A percentile compares a stretch with the other conserved stretches of the same genome.
These are phyloP conservation scores for Cercospora nicotianae DNA, from an alignment of 2,329 filamentous ascomycete genomes.

Conservation along the genomic window DNA sequence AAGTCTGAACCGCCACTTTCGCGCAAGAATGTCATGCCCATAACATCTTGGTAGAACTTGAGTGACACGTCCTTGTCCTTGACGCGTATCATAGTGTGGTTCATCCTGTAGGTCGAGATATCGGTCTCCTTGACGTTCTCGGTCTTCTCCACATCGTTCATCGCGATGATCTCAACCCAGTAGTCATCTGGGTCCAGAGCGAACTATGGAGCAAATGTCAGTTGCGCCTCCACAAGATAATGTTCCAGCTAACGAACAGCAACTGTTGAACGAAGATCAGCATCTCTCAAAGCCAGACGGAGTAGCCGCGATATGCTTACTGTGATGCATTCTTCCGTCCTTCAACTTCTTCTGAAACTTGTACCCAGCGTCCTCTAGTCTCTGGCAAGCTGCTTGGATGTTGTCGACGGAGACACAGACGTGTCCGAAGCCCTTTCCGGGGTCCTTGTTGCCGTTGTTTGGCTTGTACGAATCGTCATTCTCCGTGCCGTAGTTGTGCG, in stretches of 20 bases:
- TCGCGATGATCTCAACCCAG: conserved; percentile 75
- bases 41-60: conserved; percentile 65
- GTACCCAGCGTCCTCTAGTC: conserved; percentile 87
- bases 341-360: conserved; percentile 92
- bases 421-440: conserved; percentile 79
- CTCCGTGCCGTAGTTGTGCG: conserved; percentile 85
- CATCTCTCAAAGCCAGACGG: not conserved
- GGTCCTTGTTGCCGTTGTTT: conserved; percentile 89
- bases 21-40: conserved; percentile 83
- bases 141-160: conserved; percentile 69
- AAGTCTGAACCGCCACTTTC: conserved; percentile 73
- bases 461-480: conserved; percentile 75
- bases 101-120: conserved; percentile 66
- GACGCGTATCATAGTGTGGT: conserved; percentile 93
- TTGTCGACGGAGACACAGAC: conserved; percentile 68
- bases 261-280: not conserved
- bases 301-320: not conserved
- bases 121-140: conserved; percentile 73
- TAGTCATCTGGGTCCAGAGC: conserved; percentile 36
- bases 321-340: conserved; percentile 82
- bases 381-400: conserved; percentile 84
- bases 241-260: not conserved
- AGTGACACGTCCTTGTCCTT: conserved; percentile 58
- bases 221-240: not conserved
- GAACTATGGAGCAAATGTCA: conserved; percentile 8